Evolutionary conservation across 345 rosid species (phyloP), one percentile per base, ranked within the genome.

Genomic region (Citropsis articulata): DNA sequence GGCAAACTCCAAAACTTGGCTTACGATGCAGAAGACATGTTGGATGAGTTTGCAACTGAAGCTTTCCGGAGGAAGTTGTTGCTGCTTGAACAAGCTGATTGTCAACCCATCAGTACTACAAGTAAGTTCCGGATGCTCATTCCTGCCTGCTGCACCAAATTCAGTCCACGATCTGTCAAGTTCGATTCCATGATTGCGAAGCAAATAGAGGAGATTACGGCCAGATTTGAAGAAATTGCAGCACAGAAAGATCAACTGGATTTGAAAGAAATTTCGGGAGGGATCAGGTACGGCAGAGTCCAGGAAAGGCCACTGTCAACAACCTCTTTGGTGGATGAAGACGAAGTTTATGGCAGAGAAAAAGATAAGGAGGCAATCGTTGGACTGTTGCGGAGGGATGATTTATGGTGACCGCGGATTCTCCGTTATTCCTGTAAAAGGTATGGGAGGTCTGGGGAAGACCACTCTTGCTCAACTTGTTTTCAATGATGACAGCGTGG

Each of bases 391-490:
- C 6, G 75, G 59, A 33, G 22, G 33, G 57, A 21, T 35, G 31
- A 59, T 10, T 57, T 63, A 16, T 3, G 22, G 12, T 24, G 56
- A 0, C 18, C 7, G 5, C 0, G 40, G 71, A 22, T 28, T 79
- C 7, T 22, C 67, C 1, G 86, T 84, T 38, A 27, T 84, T 19
- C 53, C 84, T 8, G 78, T 83, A 1, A 21, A 28, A 0, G 86
- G 86, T 13, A 71, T 75, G 71, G 86, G 80, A 1, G 86, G 86
- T 2, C 2, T 71, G 3, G 84, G 84, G 2, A 81, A 81, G 60
- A 84, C 80, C 2, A 80, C 84, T 9, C 68, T 81, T 7, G 71
- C 82, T 45, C 72, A 71, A 22, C 70, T 81, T 42, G 72, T 48
- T 5, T 84, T 67, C 72, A 74, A 81, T 66, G 81, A 77, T 45